phyloP scores from a whole-genome alignment of 2,329 filamentous ascomycete species.

The Fusarium globosum region DNA sequence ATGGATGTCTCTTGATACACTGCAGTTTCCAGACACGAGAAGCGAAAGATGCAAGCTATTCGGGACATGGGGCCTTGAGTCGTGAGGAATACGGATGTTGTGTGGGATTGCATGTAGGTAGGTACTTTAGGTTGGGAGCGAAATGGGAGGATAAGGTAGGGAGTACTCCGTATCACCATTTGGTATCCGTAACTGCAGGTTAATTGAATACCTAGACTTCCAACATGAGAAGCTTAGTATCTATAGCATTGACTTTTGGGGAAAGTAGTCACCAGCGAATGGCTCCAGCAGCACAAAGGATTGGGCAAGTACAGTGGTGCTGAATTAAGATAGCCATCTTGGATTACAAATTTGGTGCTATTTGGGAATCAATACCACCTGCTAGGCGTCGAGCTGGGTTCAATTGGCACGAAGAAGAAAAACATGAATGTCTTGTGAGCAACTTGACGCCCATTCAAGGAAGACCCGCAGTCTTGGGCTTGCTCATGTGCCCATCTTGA shows the following conservation, averaged over 20 bases:
- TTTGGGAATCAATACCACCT: slow-evolving; percentile 3
- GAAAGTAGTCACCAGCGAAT: neutral
- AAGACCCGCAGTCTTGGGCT: slow-evolving; percentile 55
- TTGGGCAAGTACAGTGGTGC: neutral
- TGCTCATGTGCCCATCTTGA: slow-evolving; percentile 62
- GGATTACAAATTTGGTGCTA: neutral
- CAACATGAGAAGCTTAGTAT: neutral
- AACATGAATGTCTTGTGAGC: slow-evolving; percentile 38
- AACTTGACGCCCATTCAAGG: slow-evolving; percentile 31
- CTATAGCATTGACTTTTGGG: neutral
- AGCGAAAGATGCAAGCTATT: slow-evolving; percentile 23
- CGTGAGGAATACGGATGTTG: slow-evolving; percentile 27
- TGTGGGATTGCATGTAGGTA: slow-evolving; percentile 21
- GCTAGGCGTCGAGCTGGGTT: neutral
- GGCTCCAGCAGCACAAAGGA: neutral
- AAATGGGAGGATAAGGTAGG: neutral
- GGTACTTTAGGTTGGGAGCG: slow-evolving; percentile 10
- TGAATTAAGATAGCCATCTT: neutral
- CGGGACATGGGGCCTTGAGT: slow-evolving; percentile 16
- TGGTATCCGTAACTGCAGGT: neutral
- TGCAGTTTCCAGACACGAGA: slow-evolving; percentile 12
- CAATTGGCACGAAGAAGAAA: slow-evolving; percentile 16
- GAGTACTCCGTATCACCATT: neutral
- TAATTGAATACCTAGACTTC: neutral
- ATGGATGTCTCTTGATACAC: slow-evolving; percentile 23